Percentiles rank a stretch among this genome's conserved stretches.
Conservation (phyloP, 2,329 filamentous ascomycete species). For the Aspergillus ochraceus region DNA sequence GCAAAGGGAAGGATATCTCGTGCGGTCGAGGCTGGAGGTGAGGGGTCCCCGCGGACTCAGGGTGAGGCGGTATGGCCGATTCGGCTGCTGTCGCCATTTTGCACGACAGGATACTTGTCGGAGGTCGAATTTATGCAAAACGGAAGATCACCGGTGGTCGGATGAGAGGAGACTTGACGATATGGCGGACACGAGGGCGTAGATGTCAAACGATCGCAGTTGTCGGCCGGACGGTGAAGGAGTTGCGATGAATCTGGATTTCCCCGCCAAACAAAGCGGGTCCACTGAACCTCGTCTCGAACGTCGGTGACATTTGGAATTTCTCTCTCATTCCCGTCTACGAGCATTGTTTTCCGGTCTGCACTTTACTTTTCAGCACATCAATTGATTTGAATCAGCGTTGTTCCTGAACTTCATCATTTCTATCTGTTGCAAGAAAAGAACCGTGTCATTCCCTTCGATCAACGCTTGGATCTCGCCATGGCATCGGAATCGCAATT, state of each 20-base stretch:
- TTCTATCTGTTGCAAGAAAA: background rate
- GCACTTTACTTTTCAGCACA: background rate
- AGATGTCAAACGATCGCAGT: background rate
- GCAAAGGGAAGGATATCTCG: slow-evolving; percentile 59
- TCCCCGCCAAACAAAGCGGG: slow-evolving; percentile 7
- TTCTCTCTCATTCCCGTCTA: background rate
- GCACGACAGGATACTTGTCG: background rate
- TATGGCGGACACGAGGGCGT: too few relatives aligned
- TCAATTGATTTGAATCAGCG: background rate
- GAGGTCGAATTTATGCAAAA: background rate
- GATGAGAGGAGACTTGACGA: background rate
- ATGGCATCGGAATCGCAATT: slow-evolving; percentile 13
- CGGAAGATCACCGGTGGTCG: background rate
- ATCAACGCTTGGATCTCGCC: background rate
- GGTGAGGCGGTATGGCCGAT: background rate
- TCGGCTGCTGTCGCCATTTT: slow-evolving; percentile 5
- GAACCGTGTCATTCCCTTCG: background rate
- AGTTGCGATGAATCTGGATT: background rate
- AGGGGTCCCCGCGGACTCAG: slow-evolving; percentile 18
- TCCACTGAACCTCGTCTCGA: background rate
- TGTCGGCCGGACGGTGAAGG: background rate
- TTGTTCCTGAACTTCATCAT: background rate
- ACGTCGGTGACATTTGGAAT: background rate
- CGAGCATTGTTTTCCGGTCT: background rate
- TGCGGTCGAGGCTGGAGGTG: slow-evolving; percentile 49